phyloP scores from a whole-genome alignment of 352 stramenopile species.

The Phytophthora ramorum region DNA sequence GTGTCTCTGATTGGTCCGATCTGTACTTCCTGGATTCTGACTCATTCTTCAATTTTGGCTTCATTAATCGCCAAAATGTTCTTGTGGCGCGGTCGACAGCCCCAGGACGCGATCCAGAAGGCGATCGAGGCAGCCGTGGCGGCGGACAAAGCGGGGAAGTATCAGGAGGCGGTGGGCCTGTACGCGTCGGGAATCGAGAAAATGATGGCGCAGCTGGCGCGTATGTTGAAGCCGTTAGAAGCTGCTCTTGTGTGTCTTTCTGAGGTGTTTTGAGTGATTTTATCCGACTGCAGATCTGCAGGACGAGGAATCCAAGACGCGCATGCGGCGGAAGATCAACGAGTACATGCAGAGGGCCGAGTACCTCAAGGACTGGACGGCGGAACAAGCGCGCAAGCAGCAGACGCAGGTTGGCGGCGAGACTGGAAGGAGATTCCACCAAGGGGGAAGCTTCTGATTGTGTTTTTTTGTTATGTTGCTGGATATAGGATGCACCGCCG shows the following conservation, averaged over 20 bases:
- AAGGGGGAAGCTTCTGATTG: background rate
- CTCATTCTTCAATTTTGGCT: conserved; percentile 21
- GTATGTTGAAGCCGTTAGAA: conserved; percentile 39
- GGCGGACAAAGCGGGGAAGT: conserved; percentile 56
- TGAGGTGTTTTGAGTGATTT: conserved; percentile 7
- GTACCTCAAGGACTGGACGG: conserved; percentile 59
- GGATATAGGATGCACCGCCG: conserved; percentile 8
- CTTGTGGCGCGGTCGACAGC: conserved; percentile 41
- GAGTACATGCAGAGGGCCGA: conserved; percentile 86
- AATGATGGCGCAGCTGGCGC: conserved; percentile 67
- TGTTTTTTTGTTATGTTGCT: no score
- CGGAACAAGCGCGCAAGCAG: conserved; percentile 28
- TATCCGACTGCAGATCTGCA: conserved; percentile 38
- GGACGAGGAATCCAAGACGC: conserved; percentile 41
- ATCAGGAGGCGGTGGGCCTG: conserved; percentile 64
- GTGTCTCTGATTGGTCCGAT: conserved; percentile 11
- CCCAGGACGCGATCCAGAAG: conserved; percentile 55
- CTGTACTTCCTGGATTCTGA: no score
- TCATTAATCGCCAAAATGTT: conserved; percentile 42
- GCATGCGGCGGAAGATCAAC: conserved; percentile 63
- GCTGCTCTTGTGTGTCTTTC: background rate
- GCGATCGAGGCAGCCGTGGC: conserved; percentile 60
- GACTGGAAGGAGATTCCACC: background rate
- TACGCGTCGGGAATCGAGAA: conserved; percentile 81
- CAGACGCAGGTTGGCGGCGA: conserved; percentile 25